Percentiles rank a stretch among this genome's conserved stretches.
phyloP scores from a whole-genome alignment of 1,139 yeast genomes.

The Protomyces inouyei region DNA sequence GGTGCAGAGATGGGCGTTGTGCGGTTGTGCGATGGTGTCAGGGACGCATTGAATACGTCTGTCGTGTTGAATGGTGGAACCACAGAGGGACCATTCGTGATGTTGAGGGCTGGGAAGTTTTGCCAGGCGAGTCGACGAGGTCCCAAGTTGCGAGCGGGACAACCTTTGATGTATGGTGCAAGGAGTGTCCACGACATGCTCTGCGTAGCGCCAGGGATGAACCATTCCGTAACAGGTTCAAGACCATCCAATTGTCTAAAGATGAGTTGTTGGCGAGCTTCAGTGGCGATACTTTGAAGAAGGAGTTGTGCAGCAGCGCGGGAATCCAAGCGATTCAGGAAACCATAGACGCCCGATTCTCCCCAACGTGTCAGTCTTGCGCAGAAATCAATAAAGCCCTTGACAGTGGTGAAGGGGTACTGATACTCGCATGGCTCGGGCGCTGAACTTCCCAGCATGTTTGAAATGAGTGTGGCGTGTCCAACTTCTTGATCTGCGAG shows the following conservation, averaged over 20 bases:
- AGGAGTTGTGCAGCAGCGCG: slow-evolving; percentile 30
- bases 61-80: slow-evolving; percentile 26
- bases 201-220: slow-evolving; percentile 30
- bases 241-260: slow-evolving; percentile 30
- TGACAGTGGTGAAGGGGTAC: slow-evolving; percentile 27
- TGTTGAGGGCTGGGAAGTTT: slow-evolving; percentile 28
- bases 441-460: slow-evolving; percentile 30
- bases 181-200: slow-evolving; percentile 31
- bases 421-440: slow-evolving; percentile 28
- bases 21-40: slow-evolving; percentile 28
- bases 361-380: slow-evolving; percentile 30
- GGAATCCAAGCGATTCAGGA: slow-evolving; percentile 30
- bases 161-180: slow-evolving; percentile 29
- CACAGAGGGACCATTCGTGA: slow-evolving; percentile 26
- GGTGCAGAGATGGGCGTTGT: slow-evolving; percentile 27
- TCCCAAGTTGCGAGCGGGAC: slow-evolving; percentile 24
- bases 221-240: slow-evolving; percentile 30
- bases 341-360: slow-evolving; percentile 30
- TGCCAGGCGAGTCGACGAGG: slow-evolving; percentile 30
- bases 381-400: slow-evolving; percentile 29
- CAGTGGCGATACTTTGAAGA: slow-evolving; percentile 30
- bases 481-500: slow-evolving; percentile 32
- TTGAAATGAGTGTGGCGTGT: slow-evolving; percentile 28
- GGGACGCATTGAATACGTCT: slow-evolving; percentile 11
- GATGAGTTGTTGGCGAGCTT: slow-evolving; percentile 31